These are phyloP conservation scores for Paramecium caudatum DNA, from an alignment of 73 alveolate genomes.

Conservation along the genomic window DNA sequence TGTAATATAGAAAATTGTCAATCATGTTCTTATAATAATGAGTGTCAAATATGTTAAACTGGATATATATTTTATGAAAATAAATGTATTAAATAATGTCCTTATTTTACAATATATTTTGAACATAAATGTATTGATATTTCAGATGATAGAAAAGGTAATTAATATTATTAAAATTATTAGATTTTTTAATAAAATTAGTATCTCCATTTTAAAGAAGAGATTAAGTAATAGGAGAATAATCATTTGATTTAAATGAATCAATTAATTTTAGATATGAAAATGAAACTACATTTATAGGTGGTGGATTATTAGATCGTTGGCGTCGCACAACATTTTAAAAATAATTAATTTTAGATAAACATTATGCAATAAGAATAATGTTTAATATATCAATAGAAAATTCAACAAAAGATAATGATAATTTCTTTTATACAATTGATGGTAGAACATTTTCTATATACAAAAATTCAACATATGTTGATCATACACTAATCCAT, in stretches of 20 bases:
- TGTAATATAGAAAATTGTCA: not conserved
- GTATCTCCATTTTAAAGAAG: not conserved
- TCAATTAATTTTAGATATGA: conserved; percentile 11
- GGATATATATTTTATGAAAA: conserved; percentile 1
- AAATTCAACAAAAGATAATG: not conserved
- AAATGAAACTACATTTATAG: not conserved
- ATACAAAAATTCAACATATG: not conserved
- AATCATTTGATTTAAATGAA: not conserved
- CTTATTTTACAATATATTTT: not conserved
- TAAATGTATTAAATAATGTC: conserved; percentile 6
- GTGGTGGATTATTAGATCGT: conserved; percentile 2
- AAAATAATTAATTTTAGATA: not conserved
- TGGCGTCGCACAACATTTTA: not conserved
- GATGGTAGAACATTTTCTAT: not conserved
- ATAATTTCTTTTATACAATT: conserved; percentile 2
- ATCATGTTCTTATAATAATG: not conserved
- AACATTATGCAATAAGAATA: conserved; percentile 17
- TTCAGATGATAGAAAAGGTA: not conserved
- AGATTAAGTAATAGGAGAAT: not conserved
- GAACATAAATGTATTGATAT: not conserved
- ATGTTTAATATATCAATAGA: conserved; percentile 10
- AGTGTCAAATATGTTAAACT: not conserved
- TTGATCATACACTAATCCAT: conserved; percentile 16
- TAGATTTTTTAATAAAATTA: not conserved
- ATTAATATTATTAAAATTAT: not conserved